Percentiles rank a stretch among this genome's conserved stretches.
phyloP scores from a whole-genome alignment of 441 rosid species.

The Adansonia gregorii region DNA sequence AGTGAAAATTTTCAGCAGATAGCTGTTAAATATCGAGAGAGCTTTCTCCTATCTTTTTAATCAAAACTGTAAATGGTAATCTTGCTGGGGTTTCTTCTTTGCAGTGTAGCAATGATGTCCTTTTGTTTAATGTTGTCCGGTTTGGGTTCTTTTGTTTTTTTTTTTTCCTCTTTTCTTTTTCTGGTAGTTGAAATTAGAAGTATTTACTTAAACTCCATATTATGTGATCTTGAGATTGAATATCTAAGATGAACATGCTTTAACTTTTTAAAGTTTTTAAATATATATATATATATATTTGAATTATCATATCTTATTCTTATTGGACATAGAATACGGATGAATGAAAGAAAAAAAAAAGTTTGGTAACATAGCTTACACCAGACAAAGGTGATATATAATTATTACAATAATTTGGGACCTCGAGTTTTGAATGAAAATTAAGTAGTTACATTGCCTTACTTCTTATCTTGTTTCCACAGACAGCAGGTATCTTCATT shows the following conservation, averaged over 20 bases:
- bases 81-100: not conserved
- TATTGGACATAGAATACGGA: too few relatives aligned
- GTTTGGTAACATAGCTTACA: too few relatives aligned
- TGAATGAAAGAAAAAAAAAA: too few relatives aligned
- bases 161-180: not conserved
- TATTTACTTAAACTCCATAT: not conserved
- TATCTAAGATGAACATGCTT: too few relatives aligned
- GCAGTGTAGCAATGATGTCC: not conserved
- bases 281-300: too few relatives aligned
- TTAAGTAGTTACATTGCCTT: not conserved
- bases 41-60: not conserved
- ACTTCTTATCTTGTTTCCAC: not conserved
- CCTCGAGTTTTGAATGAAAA: conserved; percentile 18
- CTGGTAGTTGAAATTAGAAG: not conserved
- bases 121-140: conserved; percentile 2
- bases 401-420: not conserved
- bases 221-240: too few relatives aligned
- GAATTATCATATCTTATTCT: too few relatives aligned
- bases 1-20: not conserved
- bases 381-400: not conserved
- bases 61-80: conserved; percentile 35
- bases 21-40: not conserved
- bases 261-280: too few relatives aligned
- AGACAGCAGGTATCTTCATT: not conserved
- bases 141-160: not conserved